Percentiles rank a stretch among this genome's conserved stretches.
Conservation (phyloP, 1,284 basidiomycete species). For the Omphalotus olearius region DNA sequence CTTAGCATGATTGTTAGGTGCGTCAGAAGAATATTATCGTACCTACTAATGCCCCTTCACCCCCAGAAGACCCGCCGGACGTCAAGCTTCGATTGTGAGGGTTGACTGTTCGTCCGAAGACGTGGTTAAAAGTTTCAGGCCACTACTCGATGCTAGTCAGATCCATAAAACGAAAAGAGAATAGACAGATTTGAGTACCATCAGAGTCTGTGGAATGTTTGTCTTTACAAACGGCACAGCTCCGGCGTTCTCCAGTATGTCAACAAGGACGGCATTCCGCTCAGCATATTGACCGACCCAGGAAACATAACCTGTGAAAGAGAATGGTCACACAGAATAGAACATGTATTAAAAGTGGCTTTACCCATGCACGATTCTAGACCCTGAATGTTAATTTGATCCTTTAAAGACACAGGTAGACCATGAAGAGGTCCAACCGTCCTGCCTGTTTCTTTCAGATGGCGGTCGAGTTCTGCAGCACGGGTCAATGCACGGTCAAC, state of each 20-base stretch:
- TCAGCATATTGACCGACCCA: slow-evolving; percentile 49
- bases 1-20: neutral
- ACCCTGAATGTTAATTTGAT: slow-evolving; percentile 58
- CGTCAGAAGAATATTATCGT: slow-evolving; percentile 10
- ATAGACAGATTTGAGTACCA: slow-evolving; percentile 28
- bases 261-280: slow-evolving; percentile 45
- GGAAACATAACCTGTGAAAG: slow-evolving; percentile 48
- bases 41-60: slow-evolving; percentile 52
- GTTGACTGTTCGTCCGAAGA: slow-evolving; percentile 59
- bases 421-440: slow-evolving; percentile 43
- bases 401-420: slow-evolving; percentile 59
- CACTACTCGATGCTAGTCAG: slow-evolving; percentile 26
- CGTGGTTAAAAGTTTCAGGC: slow-evolving; percentile 50
- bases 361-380: slow-evolving; percentile 52
- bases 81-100: slow-evolving; percentile 48
- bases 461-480: slow-evolving; percentile 55
- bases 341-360: neutral
- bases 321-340: neutral
- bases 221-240: slow-evolving; percentile 59
- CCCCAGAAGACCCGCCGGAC: slow-evolving; percentile 53
- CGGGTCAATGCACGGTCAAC: slow-evolving; percentile 53
- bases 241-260: slow-evolving; percentile 46
- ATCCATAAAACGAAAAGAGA: neutral
- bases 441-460: slow-evolving; percentile 44
- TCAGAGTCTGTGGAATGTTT: slow-evolving; percentile 58